Evolutionary conservation across 2,329 filamentous ascomycete species (phyloP).

Genomic region (Phyllosticta citriasiana): DNA sequence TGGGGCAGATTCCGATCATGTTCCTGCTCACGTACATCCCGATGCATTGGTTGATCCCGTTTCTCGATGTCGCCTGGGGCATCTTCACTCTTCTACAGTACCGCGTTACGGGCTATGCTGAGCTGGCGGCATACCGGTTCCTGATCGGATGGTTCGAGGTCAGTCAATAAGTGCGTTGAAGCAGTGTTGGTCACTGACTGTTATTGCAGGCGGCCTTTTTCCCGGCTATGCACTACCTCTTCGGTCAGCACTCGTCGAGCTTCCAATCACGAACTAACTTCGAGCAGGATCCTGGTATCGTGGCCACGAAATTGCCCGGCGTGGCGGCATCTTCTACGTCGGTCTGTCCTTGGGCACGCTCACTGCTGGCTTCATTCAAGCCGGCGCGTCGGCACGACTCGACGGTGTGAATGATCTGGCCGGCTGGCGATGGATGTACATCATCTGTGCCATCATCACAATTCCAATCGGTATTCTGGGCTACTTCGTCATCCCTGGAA

Average conservation of each 20-base stretch:
- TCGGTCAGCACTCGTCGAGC: background rate
- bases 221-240: slow-evolving; percentile 1
- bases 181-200: slow-evolving; percentile 16
- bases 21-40: slow-evolving; percentile 37
- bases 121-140: slow-evolving; percentile 45
- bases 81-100: slow-evolving; percentile 49
- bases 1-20: slow-evolving; percentile 43
- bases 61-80: slow-evolving; percentile 45
- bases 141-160: slow-evolving; percentile 44
- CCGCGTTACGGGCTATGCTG: slow-evolving; percentile 38
- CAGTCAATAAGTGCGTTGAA: background rate
- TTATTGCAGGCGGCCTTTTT: background rate
- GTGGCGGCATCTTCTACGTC: slow-evolving; percentile 44
- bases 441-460: slow-evolving; percentile 34
- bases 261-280: background rate
- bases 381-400: slow-evolving; percentile 38
- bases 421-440: slow-evolving; percentile 29
- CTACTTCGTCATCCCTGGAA: slow-evolving; percentile 43
- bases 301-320: slow-evolving; percentile 31
- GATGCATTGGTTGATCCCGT: slow-evolving; percentile 43
- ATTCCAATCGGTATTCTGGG: slow-evolving; percentile 44
- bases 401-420: slow-evolving; percentile 41
- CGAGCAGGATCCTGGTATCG: slow-evolving; percentile 39
- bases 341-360: slow-evolving; percentile 43
- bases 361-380: slow-evolving; percentile 41